Conservation (phyloP, 345 rosid species). For the Eucalyptus curtisii region DNA sequence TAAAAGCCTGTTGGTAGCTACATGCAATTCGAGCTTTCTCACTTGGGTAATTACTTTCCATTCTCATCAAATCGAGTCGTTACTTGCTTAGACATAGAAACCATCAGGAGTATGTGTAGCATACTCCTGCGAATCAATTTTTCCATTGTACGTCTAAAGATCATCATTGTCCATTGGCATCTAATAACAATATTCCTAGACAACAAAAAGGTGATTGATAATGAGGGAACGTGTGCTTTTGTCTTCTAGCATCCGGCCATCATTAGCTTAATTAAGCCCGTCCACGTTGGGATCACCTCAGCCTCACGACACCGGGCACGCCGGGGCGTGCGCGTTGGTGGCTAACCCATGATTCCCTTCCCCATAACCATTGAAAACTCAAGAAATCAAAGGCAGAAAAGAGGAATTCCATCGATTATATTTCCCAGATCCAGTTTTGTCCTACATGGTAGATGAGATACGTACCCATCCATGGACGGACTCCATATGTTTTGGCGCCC, state of each 20-base stretch:
- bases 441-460: background rate
- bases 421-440: background rate
- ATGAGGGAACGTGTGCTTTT: background rate
- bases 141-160: background rate
- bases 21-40: background rate
- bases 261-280: background rate
- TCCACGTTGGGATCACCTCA: constrained; percentile 35
- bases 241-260: background rate
- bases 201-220: background rate
- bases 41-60: background rate
- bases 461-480: background rate
- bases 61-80: background rate
- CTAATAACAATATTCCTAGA: background rate
- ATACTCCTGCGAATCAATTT: background rate
- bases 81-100: background rate
- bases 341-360: background rate
- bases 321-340: constrained; percentile 3
- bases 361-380: background rate
- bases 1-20: background rate
- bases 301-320: constrained; percentile 28
- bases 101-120: background rate
- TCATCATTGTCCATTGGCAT: background rate
- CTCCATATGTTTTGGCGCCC: background rate
- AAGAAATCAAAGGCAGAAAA: background rate
- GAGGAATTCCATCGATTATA: background rate